Base-by-base conservation (phyloP, 805 yeast genomes). In the Teunomyces funiuensis region DNA sequence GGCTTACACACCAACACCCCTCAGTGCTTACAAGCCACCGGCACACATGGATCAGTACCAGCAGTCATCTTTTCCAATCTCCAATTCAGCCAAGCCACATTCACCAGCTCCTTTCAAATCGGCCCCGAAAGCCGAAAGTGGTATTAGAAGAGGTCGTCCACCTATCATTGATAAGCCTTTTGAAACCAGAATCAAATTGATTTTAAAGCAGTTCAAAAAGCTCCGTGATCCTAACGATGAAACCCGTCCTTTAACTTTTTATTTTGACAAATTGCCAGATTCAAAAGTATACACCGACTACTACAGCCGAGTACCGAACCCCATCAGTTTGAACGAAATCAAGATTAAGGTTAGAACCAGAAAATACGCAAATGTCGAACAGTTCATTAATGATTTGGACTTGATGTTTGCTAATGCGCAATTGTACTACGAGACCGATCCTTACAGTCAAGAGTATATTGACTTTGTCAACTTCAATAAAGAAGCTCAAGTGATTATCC, bases 121-220 rank as follows among this genome's bases (percentile, higher is more conserved):
- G 8, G 38, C 49, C 4, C 36, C 27, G 15, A 49, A 50, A 37
- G 45, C 51, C 17, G 69, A 63, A 34, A 58, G 64, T 17, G 83
- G 88, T 52, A 76, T 79, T 23, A 83, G 87, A 61, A 76, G 95
- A 55, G 96, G 96, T 14, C 76, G 96, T 53, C 96, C 97, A 4
- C 96, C 96, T 2, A 84, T 88, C 42, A 88, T 88, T 37, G 96
- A 87, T 60, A 84, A 82, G 57, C 95, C 96, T 5, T 90, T 85
- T 61, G 97, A 93, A 63, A 88, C 88, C 57, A 74, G 97, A 48
- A 89, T 91, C 63, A 90, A 91, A 61, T 82, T 88, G 50, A 82
- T 93, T 28, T 66, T 93, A 71, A 80, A 95, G 59, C 82, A 79
- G 37, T 71, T 93, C 57, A 86, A 89, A 55, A 86, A 86, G 56